These are phyloP conservation scores for Lyophyllum semitale DNA, from an alignment of 768 basidiomycete species.

Conservation along the genomic window DNA sequence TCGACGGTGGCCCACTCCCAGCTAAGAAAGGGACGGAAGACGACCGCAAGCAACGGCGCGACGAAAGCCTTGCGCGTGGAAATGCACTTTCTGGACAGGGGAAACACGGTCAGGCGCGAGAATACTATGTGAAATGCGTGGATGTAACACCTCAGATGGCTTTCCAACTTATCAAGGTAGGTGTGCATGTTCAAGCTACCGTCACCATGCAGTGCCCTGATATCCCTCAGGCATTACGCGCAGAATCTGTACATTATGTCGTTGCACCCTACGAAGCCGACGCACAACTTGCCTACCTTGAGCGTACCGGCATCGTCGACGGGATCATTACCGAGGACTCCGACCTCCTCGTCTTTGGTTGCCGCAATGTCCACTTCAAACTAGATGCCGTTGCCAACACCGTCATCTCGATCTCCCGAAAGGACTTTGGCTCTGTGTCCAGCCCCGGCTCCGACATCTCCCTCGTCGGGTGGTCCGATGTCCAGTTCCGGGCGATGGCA, in stretches of 20 bases:
- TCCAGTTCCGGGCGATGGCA: slow-evolving; percentile 90
- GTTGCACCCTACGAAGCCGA: slow-evolving; percentile 99
- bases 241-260: slow-evolving; percentile 79
- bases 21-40: slow-evolving; percentile 91
- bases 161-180: slow-evolving; percentile 93
- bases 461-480: slow-evolving; percentile 86
- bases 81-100: slow-evolving; percentile 77
- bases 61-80: slow-evolving; percentile 75
- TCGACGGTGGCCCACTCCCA: slow-evolving; percentile 94
- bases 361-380: slow-evolving; percentile 90
- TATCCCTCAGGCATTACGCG: slow-evolving; percentile 72
- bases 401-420: slow-evolving; percentile 66
- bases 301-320: slow-evolving; percentile 78
- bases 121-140: slow-evolving; percentile 86
- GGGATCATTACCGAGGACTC: slow-evolving; percentile 98
- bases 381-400: slow-evolving; percentile 70
- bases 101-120: slow-evolving; percentile 77
- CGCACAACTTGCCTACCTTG: slow-evolving; percentile 93
- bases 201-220: slow-evolving; percentile 4
- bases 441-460: slow-evolving; percentile 57
- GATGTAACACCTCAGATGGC: slow-evolving; percentile 99
- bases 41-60: slow-evolving; percentile 73
- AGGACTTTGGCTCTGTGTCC: slow-evolving; percentile 65
- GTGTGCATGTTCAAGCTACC: slow-evolving; percentile 6
- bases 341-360: slow-evolving; percentile 97